A percentile compares a stretch with the other conserved stretches of the same genome.
Conservation (phyloP, 108 stramenopile species). For the Nannochloropsis granulata region DNA sequence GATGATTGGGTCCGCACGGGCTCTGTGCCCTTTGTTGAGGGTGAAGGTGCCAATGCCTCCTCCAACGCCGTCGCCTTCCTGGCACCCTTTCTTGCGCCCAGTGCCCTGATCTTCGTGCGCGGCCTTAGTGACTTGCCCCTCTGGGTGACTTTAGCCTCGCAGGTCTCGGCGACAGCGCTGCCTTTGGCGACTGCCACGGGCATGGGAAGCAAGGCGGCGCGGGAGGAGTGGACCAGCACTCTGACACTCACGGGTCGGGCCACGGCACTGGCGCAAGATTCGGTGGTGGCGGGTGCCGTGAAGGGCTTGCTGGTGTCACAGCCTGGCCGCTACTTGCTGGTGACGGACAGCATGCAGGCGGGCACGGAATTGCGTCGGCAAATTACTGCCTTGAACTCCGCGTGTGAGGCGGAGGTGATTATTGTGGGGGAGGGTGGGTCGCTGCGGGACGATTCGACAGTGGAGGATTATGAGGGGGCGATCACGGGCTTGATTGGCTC, state of each 20-base stretch:
- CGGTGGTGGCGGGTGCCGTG: background rate
- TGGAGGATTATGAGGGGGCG: background rate
- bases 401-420: background rate
- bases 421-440: background rate
- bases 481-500: background rate
- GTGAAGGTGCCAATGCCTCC: background rate
- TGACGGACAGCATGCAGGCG: background rate
- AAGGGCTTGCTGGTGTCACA: background rate
- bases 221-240: background rate
- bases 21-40: background rate
- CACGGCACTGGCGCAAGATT: background rate
- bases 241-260: background rate
- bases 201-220: background rate
- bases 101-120: background rate
- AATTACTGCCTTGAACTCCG: background rate
- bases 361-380: background rate
- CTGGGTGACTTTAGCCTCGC: background rate
- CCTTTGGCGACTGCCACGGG: background rate
- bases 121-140: background rate
- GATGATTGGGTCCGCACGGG: background rate
- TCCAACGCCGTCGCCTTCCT: background rate
- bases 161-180: background rate
- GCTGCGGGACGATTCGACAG: background rate
- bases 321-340: background rate
- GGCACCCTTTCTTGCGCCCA: background rate